Percentiles rank a stretch among this genome's conserved stretches.
These are phyloP conservation scores for Fistulinella prunicolor DNA, from an alignment of 768 basidiomycete genomes.

Conservation along the genomic window DNA sequence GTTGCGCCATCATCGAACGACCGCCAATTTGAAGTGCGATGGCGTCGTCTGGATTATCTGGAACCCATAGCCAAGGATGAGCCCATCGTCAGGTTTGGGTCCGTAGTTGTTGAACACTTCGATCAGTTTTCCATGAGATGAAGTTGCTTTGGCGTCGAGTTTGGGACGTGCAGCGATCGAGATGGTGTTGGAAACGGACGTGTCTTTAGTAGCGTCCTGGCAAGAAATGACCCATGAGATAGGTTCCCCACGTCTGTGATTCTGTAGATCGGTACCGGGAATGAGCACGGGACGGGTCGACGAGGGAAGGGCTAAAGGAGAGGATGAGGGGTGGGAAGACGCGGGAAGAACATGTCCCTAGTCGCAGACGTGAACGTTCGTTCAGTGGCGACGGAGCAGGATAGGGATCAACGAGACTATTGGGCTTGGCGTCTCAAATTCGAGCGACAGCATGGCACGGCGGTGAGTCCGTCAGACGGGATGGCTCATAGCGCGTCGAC, in stretches of 20 bases:
- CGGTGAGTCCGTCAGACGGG: too few relatives aligned
- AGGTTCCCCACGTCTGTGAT: constrained; percentile 76
- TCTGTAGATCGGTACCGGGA: constrained; percentile 83
- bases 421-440: too few relatives aligned
- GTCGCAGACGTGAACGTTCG: constrained; percentile 8
- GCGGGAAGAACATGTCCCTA: constrained; percentile 82
- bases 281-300: constrained; percentile 73
- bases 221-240: constrained; percentile 76
- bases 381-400: too few relatives aligned
- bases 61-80: constrained; percentile 93
- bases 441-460: too few relatives aligned
- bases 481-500: too few relatives aligned
- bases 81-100: constrained; percentile 83
- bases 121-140: constrained; percentile 31
- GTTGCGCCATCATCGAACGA: constrained; percentile 37
- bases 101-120: constrained; percentile 88
- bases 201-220: constrained; percentile 18
- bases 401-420: too few relatives aligned
- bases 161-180: constrained; percentile 56
- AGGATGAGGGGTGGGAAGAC: constrained; percentile 88
- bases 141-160: constrained; percentile 25
- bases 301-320: constrained; percentile 50
- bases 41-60: constrained; percentile 81
- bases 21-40: constrained; percentile 78
- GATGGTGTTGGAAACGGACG: constrained; percentile 38